Evolutionary conservation across 192 early-diverging fungal species (phyloP).

Genomic region (Paraglomus occultum): DNA sequence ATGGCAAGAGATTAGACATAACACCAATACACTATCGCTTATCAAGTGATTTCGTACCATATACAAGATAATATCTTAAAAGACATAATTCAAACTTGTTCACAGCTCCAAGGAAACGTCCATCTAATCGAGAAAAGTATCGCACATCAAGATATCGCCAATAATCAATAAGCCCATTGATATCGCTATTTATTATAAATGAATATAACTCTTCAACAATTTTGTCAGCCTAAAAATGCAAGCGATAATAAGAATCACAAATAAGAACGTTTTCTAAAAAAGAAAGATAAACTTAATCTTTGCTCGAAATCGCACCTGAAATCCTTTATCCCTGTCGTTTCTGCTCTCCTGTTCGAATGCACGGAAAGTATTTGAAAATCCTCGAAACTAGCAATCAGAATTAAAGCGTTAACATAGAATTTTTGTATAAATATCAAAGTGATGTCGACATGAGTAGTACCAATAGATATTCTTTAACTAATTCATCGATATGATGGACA

Average conservation of each 20-base stretch:
- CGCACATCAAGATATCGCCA: slow-evolving; percentile 63
- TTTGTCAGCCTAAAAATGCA: slow-evolving; percentile 52
- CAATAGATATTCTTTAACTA: slow-evolving; percentile 65
- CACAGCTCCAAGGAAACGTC: slow-evolving; percentile 51
- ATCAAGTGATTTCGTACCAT: slow-evolving; percentile 42
- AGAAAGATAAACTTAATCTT: not conserved
- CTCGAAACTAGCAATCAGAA: slow-evolving; percentile 52
- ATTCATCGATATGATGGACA: slow-evolving; percentile 59
- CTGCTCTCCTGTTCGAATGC: slow-evolving; percentile 54
- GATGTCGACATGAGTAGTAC: slow-evolving; percentile 33
- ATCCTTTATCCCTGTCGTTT: slow-evolving; percentile 58
- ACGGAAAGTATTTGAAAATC: slow-evolving; percentile 57
- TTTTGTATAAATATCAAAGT: not conserved
- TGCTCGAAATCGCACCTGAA: slow-evolving; percentile 43
- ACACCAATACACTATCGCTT: not conserved
- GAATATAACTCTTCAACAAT: slow-evolving; percentile 58
- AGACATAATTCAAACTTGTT: slow-evolving; percentile 61
- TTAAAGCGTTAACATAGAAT: not conserved
- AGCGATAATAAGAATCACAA: slow-evolving; percentile 8
- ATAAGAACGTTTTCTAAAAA: not conserved
- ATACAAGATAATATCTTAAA: slow-evolving; percentile 57
- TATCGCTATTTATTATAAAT: slow-evolving; percentile 49
- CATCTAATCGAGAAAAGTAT: slow-evolving; percentile 63
- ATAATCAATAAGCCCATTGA: slow-evolving; percentile 50
- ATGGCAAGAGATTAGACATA: not conserved